Evolutionary conservation across 345 rosid genomes (phyloP).

Genomic region (Kernera saxatilis): DNA sequence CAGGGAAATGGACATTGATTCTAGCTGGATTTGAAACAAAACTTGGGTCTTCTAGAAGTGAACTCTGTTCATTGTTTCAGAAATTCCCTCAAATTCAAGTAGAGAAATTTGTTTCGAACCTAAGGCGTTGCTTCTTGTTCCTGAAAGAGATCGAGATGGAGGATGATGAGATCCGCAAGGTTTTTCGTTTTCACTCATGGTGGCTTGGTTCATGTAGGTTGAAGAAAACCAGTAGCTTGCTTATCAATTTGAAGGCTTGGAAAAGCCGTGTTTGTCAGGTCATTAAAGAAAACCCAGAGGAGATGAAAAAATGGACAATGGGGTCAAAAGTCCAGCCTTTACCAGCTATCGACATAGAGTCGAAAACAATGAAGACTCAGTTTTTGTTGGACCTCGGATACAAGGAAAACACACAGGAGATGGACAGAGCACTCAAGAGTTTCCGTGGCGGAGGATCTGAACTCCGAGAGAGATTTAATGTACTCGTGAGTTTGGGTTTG

Average conservation of each 20-base stretch:
- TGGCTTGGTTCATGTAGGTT: conserved; percentile 49
- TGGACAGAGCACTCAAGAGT: conserved; percentile 41
- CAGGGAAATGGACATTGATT: conserved; percentile 43
- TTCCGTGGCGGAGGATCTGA: conserved; percentile 58
- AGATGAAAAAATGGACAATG: conserved; percentile 56
- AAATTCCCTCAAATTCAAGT: conserved; percentile 49
- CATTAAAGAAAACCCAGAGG: conserved; percentile 55
- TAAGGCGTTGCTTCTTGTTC: conserved; percentile 46
- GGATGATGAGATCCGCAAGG: conserved; percentile 39
- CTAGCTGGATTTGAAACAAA: conserved; percentile 51
- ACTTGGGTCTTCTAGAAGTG: conserved; percentile 44
- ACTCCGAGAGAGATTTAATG: conserved; percentile 67
- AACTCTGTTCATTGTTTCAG: conserved; percentile 41
- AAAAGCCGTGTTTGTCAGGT: conserved; percentile 43
- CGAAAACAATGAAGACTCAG: conserved; percentile 42
- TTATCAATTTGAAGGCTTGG: conserved; percentile 45
- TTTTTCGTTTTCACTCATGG: conserved; percentile 39
- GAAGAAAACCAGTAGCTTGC: conserved; percentile 50
- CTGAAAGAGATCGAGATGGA: conserved; percentile 60
- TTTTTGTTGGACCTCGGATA: conserved; percentile 54
- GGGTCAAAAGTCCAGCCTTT: conserved; percentile 43
- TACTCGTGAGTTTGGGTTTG: conserved; percentile 55
- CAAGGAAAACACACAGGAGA: conserved; percentile 28
- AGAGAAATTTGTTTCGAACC: conserved; percentile 44
- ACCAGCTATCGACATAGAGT: conserved; percentile 27